A percentile compares a stretch with the other conserved stretches of the same genome.
Evolutionary conservation across 225 moss, liverwort and hornwort genomes (phyloP).

Genomic region (Asterella californica): DNA sequence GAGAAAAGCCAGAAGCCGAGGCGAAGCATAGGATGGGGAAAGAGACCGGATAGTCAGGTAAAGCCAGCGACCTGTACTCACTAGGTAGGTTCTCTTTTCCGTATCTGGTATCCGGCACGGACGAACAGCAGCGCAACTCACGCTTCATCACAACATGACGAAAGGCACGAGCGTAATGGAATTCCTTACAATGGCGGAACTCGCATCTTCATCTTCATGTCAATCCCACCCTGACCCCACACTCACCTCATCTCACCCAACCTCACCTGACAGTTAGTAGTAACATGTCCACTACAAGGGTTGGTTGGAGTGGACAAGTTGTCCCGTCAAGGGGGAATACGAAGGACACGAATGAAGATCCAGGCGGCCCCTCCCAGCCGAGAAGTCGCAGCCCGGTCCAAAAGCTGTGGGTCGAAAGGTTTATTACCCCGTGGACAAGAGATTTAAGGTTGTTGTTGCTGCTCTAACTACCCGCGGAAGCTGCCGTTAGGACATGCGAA

Average conservation of each 20-base stretch:
- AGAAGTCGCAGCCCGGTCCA: background rate
- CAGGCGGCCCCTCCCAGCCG: background rate
- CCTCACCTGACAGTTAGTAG: background rate
- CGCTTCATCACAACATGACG: too few species aligned
- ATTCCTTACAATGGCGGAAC: too few species aligned
- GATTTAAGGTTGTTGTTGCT: slow-evolving; percentile 6
- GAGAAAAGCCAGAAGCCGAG: too few species aligned
- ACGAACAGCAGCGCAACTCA: too few species aligned
- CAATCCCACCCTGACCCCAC: too few species aligned
- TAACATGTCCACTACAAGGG: background rate
- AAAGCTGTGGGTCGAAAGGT: background rate
- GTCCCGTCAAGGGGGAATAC: background rate
- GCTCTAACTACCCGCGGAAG: slow-evolving; percentile 6
- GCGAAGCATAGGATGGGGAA: too few species aligned
- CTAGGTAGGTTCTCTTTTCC: too few species aligned
- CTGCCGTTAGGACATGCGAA: slow-evolving; percentile 10
- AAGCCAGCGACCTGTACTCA: too few species aligned
- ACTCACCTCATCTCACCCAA: background rate
- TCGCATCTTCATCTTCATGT: too few species aligned
- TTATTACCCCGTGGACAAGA: background rate
- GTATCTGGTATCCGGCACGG: too few species aligned
- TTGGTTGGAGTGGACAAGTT: background rate
- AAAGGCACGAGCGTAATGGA: too few species aligned
- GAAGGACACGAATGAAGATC: background rate
- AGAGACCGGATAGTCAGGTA: too few species aligned